These are phyloP conservation scores for Puccinia coronata DNA, from an alignment of 1,284 basidiomycete species.

Conservation along the genomic window DNA sequence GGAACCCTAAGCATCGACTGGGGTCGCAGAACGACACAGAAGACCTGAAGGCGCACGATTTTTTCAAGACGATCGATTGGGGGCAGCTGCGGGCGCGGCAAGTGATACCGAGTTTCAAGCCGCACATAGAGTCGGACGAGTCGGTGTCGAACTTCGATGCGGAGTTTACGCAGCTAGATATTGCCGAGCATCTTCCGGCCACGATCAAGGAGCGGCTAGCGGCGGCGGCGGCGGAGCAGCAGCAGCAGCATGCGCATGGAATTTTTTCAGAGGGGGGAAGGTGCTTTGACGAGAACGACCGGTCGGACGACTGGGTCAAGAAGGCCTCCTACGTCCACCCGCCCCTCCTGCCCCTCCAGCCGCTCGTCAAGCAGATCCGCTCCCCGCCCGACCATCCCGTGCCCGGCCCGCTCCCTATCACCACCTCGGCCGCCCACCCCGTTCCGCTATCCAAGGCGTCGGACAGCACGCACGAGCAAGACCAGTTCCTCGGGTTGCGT, in stretches of 20 bases:
- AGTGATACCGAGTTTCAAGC: conserved; percentile 96
- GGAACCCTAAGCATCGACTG: conserved; percentile 94
- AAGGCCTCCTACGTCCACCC: conserved; percentile 22
- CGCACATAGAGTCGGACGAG: conserved; percentile 96
- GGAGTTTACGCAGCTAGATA: conserved; percentile 87
- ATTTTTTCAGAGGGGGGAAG: neutral
- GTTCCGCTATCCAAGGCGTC: neutral
- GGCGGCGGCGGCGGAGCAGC: too few species aligned
- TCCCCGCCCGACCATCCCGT: neutral
- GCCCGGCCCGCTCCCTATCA: neutral
- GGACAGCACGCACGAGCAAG: conserved; percentile 17
- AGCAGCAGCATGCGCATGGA: too few species aligned
- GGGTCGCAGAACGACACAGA: conserved; percentile 86
- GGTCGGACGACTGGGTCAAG: conserved; percentile 44
- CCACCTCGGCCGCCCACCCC: too few species aligned
- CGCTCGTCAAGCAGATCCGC: neutral
- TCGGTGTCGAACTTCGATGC: conserved; percentile 97
- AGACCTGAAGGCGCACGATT: conserved; percentile 93
- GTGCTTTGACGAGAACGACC: conserved; percentile 46
- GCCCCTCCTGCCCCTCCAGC: neutral
- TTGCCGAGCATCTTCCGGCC: conserved; percentile 64
- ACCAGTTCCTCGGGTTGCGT: conserved; percentile 46
- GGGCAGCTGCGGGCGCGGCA: conserved; percentile 80
- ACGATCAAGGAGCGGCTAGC: conserved; percentile 24
- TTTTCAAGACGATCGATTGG: conserved; percentile 93